Base-by-base conservation (phyloP, 768 basidiomycete genomes). In the Favolaschia claudopus region DNA sequence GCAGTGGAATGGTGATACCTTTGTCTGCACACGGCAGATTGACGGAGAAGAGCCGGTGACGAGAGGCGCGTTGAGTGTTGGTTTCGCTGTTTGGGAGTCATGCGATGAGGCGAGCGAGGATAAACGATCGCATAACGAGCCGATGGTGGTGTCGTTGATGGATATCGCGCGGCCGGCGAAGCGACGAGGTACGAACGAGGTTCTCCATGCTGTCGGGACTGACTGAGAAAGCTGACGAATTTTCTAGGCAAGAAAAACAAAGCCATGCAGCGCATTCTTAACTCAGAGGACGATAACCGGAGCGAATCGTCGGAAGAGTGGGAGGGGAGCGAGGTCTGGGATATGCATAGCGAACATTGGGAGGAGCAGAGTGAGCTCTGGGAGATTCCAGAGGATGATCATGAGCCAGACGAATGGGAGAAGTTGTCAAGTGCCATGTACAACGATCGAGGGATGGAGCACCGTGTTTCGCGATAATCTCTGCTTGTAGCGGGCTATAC, bases 111-210 rank as follows among this genome's bases (percentile, higher is more conserved):
- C 32, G 43, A 22, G 10, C 25, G 19, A 8, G 62, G 40, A 51
- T 37, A 32, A 27, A 46, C 28, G 62, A 46, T n/a, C 46, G 58
- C 27, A 37, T 55, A 1, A 43, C 43, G 19, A n/a, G 14, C 39
- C 47, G 1, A 59, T n/a, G n/a, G n/a, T n/a, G n/a, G n/a, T n/a
- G n/a, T n/a, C 71, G 7, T 50, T 77, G 2, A 24, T 74, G 10
- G 74, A 73, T 38, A 72, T 76, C 13, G 74, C 74, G 1, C 66
- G 65, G n/a, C 74, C 70, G 1, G 71, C 73, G 4, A 77, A 74
- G 53, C 60, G 57, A 20, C 72, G 71, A 63, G 74, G 74, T 73
- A 48, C 36, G 51, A n/a, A n/a, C n/a, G n/a, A 29, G 13, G 9
- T 4, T 13, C 22, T 10, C 24, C 8, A 27, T 13, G 5, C 36